Evolutionary conservation across 2,329 filamentous ascomycete species (phyloP).

Genomic region (Verticillium nonalfalfae): DNA sequence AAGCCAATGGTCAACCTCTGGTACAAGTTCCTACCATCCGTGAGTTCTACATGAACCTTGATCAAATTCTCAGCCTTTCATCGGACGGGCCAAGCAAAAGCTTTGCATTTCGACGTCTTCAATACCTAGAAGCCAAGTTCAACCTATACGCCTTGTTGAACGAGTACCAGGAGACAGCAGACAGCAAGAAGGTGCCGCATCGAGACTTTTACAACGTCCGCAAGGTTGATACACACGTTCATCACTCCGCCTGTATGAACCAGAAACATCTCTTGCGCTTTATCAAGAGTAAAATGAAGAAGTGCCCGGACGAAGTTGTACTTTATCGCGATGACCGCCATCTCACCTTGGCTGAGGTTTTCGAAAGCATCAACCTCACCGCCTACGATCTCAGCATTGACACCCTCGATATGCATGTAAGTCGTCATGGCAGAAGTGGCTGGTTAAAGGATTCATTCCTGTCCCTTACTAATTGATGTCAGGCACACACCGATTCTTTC

Average conservation of each 20-base stretch:
- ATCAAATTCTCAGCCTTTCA: conserved; percentile 79
- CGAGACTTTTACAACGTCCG: conserved; percentile 98
- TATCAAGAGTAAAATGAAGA: conserved; percentile 99
- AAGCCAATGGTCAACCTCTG: conserved; percentile 60
- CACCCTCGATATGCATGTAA: conserved; percentile 95
- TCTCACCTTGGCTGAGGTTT: conserved; percentile 86
- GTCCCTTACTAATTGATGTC: neutral
- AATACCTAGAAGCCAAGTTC: conserved; percentile 96
- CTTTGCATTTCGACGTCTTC: conserved; percentile 88
- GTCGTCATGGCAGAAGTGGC: conserved; percentile 22
- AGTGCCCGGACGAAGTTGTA: conserved; percentile 88
- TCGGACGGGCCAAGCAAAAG: conserved; percentile 96
- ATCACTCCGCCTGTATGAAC: conserved; percentile 99
- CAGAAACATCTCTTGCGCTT: conserved; percentile 97
- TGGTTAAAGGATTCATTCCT: neutral
- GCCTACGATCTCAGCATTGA: conserved; percentile 98
- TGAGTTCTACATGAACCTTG: conserved; percentile 94
- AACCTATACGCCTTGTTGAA: conserved; percentile 90
- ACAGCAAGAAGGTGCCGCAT: conserved; percentile 96
- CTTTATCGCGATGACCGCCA: conserved; percentile 88
- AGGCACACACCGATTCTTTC: conserved; percentile 96
- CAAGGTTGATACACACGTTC: conserved; percentile 98
- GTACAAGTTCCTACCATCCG: conserved; percentile 84
- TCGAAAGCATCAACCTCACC: conserved; percentile 94
- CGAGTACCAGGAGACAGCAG: conserved; percentile 95